These are phyloP conservation scores for Aphanoascus verrucosus DNA, from an alignment of 2,329 filamentous ascomycete species.

Conservation along the genomic window DNA sequence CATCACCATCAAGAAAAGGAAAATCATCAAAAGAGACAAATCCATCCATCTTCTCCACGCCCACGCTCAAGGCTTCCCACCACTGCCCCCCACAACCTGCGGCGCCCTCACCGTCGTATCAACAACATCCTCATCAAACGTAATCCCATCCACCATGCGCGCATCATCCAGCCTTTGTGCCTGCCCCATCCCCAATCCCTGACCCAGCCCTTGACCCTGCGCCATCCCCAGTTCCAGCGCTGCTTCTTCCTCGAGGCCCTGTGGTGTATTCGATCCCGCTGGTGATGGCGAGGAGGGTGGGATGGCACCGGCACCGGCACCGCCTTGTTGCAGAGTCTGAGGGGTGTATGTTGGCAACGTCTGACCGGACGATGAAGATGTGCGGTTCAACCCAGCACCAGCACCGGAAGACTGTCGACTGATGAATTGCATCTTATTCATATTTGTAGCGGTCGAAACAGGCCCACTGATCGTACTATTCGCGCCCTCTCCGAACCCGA, in stretches of 20 bases:
- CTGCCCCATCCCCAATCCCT: conserved; percentile 13
- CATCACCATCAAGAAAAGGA: too few relatives aligned
- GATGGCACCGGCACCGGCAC: conserved; percentile 23
- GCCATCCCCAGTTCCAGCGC: conserved; percentile 14
- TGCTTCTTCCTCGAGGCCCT: conserved; percentile 23
- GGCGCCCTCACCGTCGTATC: conserved; percentile 55
- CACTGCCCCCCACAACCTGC: conserved; percentile 33
- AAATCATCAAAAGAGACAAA: too few relatives aligned
- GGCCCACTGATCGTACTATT: conserved; percentile 74
- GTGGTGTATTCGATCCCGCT: conserved; percentile 29
- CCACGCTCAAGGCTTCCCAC: neutral
- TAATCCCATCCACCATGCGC: conserved; percentile 56
- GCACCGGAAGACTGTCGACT: conserved; percentile 29
- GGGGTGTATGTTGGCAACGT: conserved; percentile 13
- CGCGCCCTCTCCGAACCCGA: conserved; percentile 87
- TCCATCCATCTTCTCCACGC: too few relatives aligned
- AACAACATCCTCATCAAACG: conserved; percentile 51
- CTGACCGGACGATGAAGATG: conserved; percentile 22
- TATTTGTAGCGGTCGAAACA: conserved; percentile 53
- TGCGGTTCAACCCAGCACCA: conserved; percentile 27
- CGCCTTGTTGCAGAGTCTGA: too few relatives aligned
- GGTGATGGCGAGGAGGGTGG: conserved; percentile 25
- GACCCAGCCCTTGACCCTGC: conserved; percentile 29
- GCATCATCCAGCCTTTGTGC: conserved; percentile 42
- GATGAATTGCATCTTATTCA: conserved; percentile 21